Evolutionary conservation across 306 rosid genomes (phyloP).

Genomic region (Sesbania bispinosa): DNA sequence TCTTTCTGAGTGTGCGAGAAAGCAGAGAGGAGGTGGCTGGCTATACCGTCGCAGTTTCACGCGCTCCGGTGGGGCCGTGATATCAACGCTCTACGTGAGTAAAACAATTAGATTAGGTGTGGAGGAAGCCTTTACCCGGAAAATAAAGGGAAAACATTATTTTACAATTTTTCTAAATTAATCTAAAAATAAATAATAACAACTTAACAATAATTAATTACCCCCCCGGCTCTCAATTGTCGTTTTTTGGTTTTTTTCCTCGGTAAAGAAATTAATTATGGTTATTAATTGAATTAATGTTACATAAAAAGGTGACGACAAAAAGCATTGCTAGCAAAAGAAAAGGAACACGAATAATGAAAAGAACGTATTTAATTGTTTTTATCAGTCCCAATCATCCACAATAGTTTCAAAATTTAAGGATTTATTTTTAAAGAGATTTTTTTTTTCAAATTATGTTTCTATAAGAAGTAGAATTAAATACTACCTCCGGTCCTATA

Average conservation of each 20-base stretch:
- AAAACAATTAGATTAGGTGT: neutral
- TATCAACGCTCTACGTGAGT: neutral
- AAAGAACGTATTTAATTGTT: neutral
- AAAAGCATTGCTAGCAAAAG: slow-evolving; percentile 5
- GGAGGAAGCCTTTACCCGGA: too few species aligned
- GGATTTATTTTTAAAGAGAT: neutral
- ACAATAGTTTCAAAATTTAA: neutral
- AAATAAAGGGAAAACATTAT: too few species aligned
- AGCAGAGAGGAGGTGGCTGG: neutral
- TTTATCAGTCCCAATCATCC: neutral
- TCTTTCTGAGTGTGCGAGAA: neutral
- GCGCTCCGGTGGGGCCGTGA: neutral
- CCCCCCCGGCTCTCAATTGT: neutral
- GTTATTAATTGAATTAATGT: neutral
- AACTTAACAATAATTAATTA: too few species aligned
- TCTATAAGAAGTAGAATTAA: too few species aligned
- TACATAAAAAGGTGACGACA: neutral
- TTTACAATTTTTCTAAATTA: too few species aligned
- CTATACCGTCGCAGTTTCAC: slow-evolving; percentile 11
- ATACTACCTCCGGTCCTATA: too few species aligned
- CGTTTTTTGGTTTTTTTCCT: too few species aligned
- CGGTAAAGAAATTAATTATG: too few species aligned
- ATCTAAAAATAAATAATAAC: too few species aligned
- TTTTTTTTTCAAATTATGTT: neutral
- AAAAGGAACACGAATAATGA: neutral